Base-by-base conservation (phyloP, 768 basidiomycete genomes). In the Omphalotus guepiniiformis region DNA sequence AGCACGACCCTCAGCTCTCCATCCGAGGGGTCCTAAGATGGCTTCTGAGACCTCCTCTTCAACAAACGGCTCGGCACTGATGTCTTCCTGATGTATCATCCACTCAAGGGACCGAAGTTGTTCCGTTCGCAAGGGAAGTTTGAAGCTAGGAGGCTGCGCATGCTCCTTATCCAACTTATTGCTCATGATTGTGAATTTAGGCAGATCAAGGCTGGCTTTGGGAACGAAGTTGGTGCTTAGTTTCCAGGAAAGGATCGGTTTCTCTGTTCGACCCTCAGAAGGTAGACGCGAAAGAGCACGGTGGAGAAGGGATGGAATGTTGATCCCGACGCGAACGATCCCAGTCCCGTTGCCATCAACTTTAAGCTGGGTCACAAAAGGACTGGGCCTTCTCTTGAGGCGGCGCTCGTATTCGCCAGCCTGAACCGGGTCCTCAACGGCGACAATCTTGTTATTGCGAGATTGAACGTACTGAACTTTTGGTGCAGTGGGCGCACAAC, bases 1-100 rank as follows among this genome's bases (percentile, higher is more conserved):
- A 3, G 88, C 93, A 34, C 89, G 84, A 32, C 88, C 93, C 64
- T 96, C 93, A n/a, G 90, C 91, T 55, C 92, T 76, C 94, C 94
- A 97, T 6, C 91, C 89, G 11, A 96, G 69, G 42, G 91, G 82
- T 50, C 83, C 85, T 3, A 94, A 72, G 38, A 89, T 78, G 3
- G 92, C 90, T 63, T 97, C 94, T 0, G 91, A 86, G 35, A 96
- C 89, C 61, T 97, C 94, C 62, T 97, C 93, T 63, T 97, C 94
- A 23, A 93, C 62, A 61, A 95, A 97, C 1, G 89, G 84, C 8
- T 76, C 63, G 0, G 80, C 79, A 27, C 79, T 69, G 1, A 56
- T 47, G 2, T 76, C 69, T 64, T 97, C 94, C 58, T 89, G 89
- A 37, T 71, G 63, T 37, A 95, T 66, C 94, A 96, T 96, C 94